Base-by-base conservation (phyloP, 177 flowering plant species). In the Tripterygium wilfordii region DNA sequence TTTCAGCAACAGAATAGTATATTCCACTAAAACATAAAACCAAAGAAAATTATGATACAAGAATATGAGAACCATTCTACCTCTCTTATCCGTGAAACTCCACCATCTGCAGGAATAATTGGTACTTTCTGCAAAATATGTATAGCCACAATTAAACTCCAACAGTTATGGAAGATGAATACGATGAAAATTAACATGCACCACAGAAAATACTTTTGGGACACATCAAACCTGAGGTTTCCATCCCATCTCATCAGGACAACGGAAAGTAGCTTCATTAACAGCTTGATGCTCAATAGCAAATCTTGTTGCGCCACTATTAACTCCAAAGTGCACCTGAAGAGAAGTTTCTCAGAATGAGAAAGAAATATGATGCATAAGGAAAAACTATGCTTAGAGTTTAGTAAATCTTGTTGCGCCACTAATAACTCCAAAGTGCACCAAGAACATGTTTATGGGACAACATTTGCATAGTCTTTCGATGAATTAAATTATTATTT, bases 221-320 rank as follows among this genome's bases (percentile, higher is more conserved):
- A 28, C 20, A 41, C 10, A 28, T 50, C 63, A 38, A 49, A 90
- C 98, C 92, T 81, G 95, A 58, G 96, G 98, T 54, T 88, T 91
- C 98, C 98, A 91, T 61, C 94, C 98, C 71, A 88, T 54, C 69
- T 91, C 88, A 73, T 91, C 98, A 33, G 98, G 90, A 61, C 96
- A 91, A 23, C 94, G 94, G 48, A 88, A 91, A 44, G 98, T 85
- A 55, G 98, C 98, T 69, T 91, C 98, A 69, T 88, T 91, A 21
- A 85, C 73, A 42, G 96, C 98, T 65, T 80, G 96, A 32, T 69
- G 58, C 72, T 91, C 98, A 33, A 91, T 70, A 18, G 96, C 95
- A 71, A 91, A 88, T 58, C 66, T 85, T 45, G 85, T 73, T 27
- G 90, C 92, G 37, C 96, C 96, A 62, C 95, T 91, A 59, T 91